Evolutionary conservation across 2,329 filamentous ascomycete genomes (phyloP).

Genomic region (Curvularia sp.): DNA sequence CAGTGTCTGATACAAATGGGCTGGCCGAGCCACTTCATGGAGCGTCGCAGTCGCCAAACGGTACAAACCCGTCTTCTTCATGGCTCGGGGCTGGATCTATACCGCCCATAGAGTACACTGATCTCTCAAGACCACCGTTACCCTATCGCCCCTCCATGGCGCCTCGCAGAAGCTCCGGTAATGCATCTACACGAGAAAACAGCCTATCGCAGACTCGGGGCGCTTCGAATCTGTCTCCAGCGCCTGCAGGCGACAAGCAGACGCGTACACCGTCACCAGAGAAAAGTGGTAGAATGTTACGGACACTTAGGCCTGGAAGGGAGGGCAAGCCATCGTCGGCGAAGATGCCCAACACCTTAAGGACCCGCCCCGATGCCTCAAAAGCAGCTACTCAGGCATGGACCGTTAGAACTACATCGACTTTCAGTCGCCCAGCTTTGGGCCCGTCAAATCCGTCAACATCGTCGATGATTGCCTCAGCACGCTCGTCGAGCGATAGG

Average conservation of each 20-base stretch:
- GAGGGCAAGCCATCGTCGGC: constrained; percentile 57
- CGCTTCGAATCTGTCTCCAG: constrained; percentile 45
- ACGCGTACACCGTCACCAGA: constrained; percentile 69
- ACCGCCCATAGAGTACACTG: constrained; percentile 78
- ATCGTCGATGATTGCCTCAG: constrained; percentile 29
- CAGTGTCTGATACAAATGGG: constrained; percentile 29
- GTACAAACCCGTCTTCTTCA: constrained; percentile 27
- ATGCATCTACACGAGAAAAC: constrained; percentile 33
- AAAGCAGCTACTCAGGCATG: constrained; percentile 71
- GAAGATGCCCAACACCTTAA: constrained; percentile 55
- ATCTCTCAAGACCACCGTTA: constrained; percentile 75
- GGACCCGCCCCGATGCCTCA: constrained; percentile 62
- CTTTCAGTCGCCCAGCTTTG: constrained; percentile 26
- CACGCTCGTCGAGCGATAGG: constrained; percentile 43
- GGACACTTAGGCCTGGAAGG: constrained; percentile 59
- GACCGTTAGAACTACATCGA: constrained; percentile 48
- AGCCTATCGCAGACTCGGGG: constrained; percentile 33
- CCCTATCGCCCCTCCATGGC: constrained; percentile 63
- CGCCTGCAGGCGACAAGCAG: constrained; percentile 50
- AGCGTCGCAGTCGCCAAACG: constrained; percentile 18
- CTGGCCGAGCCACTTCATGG: constrained; percentile 36
- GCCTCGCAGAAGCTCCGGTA: constrained; percentile 57
- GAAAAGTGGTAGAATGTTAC: constrained; percentile 65
- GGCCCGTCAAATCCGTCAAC: constrained; percentile 25
- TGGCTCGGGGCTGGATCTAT: constrained; percentile 85